Conservation (phyloP, 805 yeast genomes). For the Saturnispora ahearnii region DNA sequence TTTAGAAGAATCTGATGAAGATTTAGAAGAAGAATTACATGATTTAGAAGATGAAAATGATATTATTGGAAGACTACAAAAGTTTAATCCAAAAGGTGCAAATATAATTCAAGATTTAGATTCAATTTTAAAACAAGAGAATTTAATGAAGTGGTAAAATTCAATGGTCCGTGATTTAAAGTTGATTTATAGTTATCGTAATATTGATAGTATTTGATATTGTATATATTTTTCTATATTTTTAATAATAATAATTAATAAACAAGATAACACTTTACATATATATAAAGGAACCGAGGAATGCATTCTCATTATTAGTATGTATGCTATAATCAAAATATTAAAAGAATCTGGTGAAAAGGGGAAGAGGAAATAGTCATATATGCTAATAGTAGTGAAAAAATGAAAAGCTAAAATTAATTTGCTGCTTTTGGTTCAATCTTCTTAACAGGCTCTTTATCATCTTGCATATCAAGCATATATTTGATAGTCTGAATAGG, state of each 20-base stretch:
- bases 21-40: conserved; percentile 29
- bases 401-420: not conserved
- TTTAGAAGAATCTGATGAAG: conserved; percentile 19
- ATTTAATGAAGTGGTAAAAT: conserved; percentile 14
- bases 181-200: not conserved
- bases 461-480: conserved; percentile 40
- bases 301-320: not conserved
- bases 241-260: not conserved
- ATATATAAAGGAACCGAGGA: not conserved
- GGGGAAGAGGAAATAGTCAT: not conserved
- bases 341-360: not conserved
- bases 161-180: not conserved
- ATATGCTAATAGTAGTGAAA: not conserved
- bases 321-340: not conserved
- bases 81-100: conserved; percentile 29
- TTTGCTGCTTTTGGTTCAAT: not conserved
- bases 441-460: not conserved
- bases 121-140: conserved; percentile 21
- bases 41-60: conserved; percentile 22
- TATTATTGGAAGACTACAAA: conserved; percentile 30
- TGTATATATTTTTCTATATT: conserved; percentile 2
- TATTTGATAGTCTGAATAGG: conserved; percentile 48
- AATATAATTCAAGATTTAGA: conserved; percentile 20
- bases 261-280: not conserved
- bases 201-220: too few relatives aligned